A percentile compares a stretch with the other conserved stretches of the same genome.
Evolutionary conservation across 352 stramenopile genomes (phyloP).

Genomic region (Globisporangium cederbergense): DNA sequence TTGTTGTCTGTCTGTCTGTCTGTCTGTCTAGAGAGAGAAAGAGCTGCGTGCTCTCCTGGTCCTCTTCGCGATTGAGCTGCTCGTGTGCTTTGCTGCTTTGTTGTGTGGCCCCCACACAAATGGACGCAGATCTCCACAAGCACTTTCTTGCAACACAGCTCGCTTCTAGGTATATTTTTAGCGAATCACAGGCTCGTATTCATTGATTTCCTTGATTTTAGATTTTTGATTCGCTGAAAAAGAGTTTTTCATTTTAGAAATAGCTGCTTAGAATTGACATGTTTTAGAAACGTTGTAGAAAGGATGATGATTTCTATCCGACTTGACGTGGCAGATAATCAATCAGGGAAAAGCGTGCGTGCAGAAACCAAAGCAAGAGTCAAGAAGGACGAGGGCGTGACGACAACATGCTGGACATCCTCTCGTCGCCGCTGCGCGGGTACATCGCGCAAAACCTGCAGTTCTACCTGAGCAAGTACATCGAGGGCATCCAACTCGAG

Average conservation of each 20-base stretch:
- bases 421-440: conserved; percentile 78
- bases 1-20: no score
- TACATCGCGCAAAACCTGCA: conserved; percentile 88
- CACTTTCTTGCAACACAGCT: neutral
- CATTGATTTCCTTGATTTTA: neutral
- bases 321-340: neutral
- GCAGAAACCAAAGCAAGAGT: neutral
- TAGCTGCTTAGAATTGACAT: neutral
- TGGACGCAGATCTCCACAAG: neutral
- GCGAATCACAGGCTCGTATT: neutral
- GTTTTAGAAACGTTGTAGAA: neutral
- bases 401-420: conserved; percentile 69
- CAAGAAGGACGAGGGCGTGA: neutral
- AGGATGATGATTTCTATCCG: neutral
- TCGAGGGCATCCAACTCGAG: conserved; percentile 86
- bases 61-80: no score
- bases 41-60: neutral
- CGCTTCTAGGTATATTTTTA: neutral
- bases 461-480: conserved; percentile 89
- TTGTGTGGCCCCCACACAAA: no score
- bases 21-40: neutral
- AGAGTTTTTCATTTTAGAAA: neutral
- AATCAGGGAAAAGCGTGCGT: neutral
- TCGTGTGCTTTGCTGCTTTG: no score
- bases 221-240: neutral